These are phyloP conservation scores for Dichomitus squalens DNA, from an alignment of 1,284 basidiomycete species.

Conservation along the genomic window DNA sequence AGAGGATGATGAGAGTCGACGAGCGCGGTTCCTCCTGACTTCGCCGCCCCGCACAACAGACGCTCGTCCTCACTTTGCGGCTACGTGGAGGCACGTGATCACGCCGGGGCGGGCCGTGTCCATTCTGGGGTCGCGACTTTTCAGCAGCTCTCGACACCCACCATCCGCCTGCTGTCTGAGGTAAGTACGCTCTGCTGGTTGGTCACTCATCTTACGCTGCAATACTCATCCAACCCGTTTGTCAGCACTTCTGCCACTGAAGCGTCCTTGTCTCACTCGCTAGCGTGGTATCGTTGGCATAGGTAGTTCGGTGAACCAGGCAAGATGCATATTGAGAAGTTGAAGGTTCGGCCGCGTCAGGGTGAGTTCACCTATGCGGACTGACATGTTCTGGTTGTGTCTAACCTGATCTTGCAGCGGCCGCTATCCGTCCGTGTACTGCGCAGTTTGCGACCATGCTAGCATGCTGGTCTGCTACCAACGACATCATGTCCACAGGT, in stretches of 20 bases:
- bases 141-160: slow-evolving; percentile 12
- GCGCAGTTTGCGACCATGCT: slow-evolving; percentile 83
- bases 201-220: not conserved
- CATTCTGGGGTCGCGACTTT: slow-evolving; percentile 5
- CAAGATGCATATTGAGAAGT: slow-evolving; percentile 72
- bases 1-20: slow-evolving; percentile 5
- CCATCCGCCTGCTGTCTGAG: not conserved
- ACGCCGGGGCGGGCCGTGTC: not conserved
- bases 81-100: slow-evolving; percentile 30
- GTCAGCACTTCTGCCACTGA: too few species aligned
- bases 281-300: not conserved
- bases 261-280: not conserved
- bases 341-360: slow-evolving; percentile 82
- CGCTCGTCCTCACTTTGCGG: slow-evolving; percentile 12
- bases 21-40: slow-evolving; percentile 18
- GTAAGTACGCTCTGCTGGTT: not conserved
- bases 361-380: slow-evolving; percentile 41
- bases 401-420: slow-evolving; percentile 4
- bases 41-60: slow-evolving; percentile 5
- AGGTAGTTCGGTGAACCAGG: slow-evolving; percentile 12
- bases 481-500: slow-evolving; percentile 66
- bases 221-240: too few species aligned
- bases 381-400: not conserved
- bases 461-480: slow-evolving; percentile 87
- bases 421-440: slow-evolving; percentile 42